A percentile compares a stretch with the other conserved stretches of the same genome.
Conservation (phyloP, 169 alveolate species). For the Plasmodium knowlesi region DNA sequence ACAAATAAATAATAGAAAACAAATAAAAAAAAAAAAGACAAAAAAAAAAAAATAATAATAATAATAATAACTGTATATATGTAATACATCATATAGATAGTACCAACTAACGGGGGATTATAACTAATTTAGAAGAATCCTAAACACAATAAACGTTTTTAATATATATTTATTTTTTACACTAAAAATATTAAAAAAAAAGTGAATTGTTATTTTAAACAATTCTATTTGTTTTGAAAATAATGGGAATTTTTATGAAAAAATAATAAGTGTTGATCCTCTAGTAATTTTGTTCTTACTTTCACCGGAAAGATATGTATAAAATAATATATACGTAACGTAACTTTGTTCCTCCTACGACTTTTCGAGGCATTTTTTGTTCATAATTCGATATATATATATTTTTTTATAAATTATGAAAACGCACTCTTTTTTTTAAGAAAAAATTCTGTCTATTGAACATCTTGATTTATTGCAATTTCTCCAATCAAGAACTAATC, state of each 20-base stretch:
- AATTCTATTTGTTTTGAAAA: not conserved
- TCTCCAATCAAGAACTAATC: not conserved
- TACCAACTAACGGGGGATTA: not conserved
- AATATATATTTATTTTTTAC: not conserved
- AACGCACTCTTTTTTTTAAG: not conserved
- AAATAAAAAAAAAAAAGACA: not conserved
- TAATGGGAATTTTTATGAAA: not conserved
- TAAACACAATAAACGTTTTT: not conserved
- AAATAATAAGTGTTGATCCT: not conserved
- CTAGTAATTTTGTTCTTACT: not conserved
- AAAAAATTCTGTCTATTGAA: not conserved
- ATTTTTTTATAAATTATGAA: not conserved
- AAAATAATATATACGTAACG: not conserved
- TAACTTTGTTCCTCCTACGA: not conserved
- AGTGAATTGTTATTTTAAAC: not conserved
- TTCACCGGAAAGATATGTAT: not conserved
- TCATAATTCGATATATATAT: not conserved
- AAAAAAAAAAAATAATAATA: not conserved
- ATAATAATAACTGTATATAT: not conserved
- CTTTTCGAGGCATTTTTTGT: not conserved
- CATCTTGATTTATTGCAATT: not conserved
- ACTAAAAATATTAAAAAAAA: not conserved
- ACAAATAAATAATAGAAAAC: not conserved
- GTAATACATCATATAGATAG: not conserved
- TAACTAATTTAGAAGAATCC: not conserved